Base-by-base conservation (phyloP, 371 early-diverging fungal genomes). In the Rhizopus delemar region DNA sequence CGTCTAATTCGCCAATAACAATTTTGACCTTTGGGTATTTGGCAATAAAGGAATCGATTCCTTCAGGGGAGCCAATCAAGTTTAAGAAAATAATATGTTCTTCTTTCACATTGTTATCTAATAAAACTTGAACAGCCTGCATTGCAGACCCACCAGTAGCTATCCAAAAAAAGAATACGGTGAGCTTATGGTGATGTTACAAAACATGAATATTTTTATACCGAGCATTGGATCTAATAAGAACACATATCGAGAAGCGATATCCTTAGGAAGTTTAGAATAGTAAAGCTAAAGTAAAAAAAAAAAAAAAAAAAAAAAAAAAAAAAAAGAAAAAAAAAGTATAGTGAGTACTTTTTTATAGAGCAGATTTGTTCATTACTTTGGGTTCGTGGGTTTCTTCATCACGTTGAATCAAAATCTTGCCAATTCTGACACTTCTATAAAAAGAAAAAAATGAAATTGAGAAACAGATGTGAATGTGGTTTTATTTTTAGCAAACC, bases 101-200 rank as follows among this genome's bases (percentile, higher is more conserved):
- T 70, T 94, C 92, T 34, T 78, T 75, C 13, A 96, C 96, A 43
- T 90, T 91, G 63, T 91, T 82, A 55, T 90, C 88, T 9, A 91
- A 70, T 66, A 96, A 78, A 2, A 92, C 93, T 78, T 94, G 88
- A 33, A 94, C 87, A 35, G 94, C 94, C 74, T 93, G 93, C 75
- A 89, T 92, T 7, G 93, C 95, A 29, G 93, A 92, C 31, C 94
- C 95, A 39, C 96, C 96, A 32, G 96, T 95, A n/a, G 94, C 96
- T 22, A 2, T 22, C 2, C 22, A 22, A 22, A 22, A 22, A 22
- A 22, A 22, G 22, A 22, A 22, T 22, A 22, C 22, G 2, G 22
- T 22, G 22, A 22, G 2, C 22, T 22, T 22, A 22, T 22, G 22
- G 0, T 22, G 22, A 22, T 22, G 22, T 1, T 22, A 22, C 2